Evolutionary conservation across 495 filamentous ascomycete species (phyloP), one percentile per base, ranked within the genome.

Genomic region (Parathielavia hyrcaniae): DNA sequence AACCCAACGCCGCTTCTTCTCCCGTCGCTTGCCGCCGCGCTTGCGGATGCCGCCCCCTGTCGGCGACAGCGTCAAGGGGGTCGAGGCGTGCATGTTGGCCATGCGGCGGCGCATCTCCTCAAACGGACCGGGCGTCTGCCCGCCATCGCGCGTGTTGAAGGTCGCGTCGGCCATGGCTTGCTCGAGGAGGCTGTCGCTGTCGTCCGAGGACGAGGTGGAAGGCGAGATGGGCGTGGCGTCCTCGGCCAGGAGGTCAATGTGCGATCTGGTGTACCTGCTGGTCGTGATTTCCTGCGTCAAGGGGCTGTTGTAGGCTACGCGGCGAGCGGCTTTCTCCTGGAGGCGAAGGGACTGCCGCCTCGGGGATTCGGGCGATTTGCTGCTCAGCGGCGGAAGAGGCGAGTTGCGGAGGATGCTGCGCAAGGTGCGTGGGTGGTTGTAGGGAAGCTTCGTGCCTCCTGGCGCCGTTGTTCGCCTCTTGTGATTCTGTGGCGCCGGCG

Each of bases 321-420:
- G 71, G 53, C 71, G 69, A 14, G 64, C 68, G 3, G 67, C 73
- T 50, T 73, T 76, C 58, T 80, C 75, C 48, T 79, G 77, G 12
- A 80, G 63, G 32, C 79, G 73, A 20, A 70, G 58, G 14, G 80
- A 80, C 36, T 75, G 71, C 36, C 78, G 70, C 48, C 67, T 70
- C 13, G 75, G 75, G 0, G 80, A 78, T 13, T 66, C 66, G 12
- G 79, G 78, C 34, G 77, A 75, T 40, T 56, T 63, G 7, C 73
- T 69, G 55, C 57, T 76, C 13, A 70, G 66, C 36, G 71, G 82
- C 59, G 79, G 80, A 12, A 85, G 67, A 2, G 86, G 86, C 10
- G 86, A 89, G 74, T 91, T 91, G 66, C 86, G 84, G 34, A 91
- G 76, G 68, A 91, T 91, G 69, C 85, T 87, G 59, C 81, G 83